Evolutionary conservation across 2,329 filamentous ascomycete species (phyloP), one percentile per base, ranked within the genome.

Genomic region (Calonectria multiphialidica): DNA sequence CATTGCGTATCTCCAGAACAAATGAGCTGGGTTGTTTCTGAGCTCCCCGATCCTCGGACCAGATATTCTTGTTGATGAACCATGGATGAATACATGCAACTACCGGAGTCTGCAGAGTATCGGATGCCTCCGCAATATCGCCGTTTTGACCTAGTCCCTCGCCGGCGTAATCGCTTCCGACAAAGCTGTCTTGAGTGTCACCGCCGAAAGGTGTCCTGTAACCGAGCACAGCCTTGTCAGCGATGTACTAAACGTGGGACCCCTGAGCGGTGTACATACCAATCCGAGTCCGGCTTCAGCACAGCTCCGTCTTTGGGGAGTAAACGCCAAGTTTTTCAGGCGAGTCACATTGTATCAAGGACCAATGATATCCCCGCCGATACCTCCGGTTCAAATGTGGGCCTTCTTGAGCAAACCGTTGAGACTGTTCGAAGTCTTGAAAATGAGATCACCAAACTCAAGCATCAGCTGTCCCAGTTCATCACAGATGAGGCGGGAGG

Each of bases 241-340:
- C 88, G 90, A 55, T 91, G 90, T 81, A 86, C 91, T 81, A 91
- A 91, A 82, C 91, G 89, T 71, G 89, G 89, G 76, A 91, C 89
- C 30, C 87, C 89, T 21, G 90, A 91, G 63, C 86, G 88, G 18
- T 91, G 90, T 82, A 89, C 87, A 73, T 91, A 91, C 77, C 90
- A 91, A 81, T 87, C 88, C 30, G 89, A 86, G 82, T 88, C 83
- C 65, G 86, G 87, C 67, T 83, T 72, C 81, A 86, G 78, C 81
- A 86, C 66, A 84, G 85, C 71, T 79, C 83, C 83, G 82, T 61
- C 82, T n/a, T n/a, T n/a, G n/a, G n/a, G n/a, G n/a, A n/a, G n/a
- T n/a, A n/a, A n/a, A n/a, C n/a, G n/a, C n/a, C n/a, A n/a, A n/a
- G n/a, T n/a, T n/a, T n/a, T n/a, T n/a, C n/a, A n/a, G n/a, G n/a